Evolutionary conservation across 306 rosid species (phyloP), one percentile per base, ranked within the genome.

Genomic region (Quercus variabilis): DNA sequence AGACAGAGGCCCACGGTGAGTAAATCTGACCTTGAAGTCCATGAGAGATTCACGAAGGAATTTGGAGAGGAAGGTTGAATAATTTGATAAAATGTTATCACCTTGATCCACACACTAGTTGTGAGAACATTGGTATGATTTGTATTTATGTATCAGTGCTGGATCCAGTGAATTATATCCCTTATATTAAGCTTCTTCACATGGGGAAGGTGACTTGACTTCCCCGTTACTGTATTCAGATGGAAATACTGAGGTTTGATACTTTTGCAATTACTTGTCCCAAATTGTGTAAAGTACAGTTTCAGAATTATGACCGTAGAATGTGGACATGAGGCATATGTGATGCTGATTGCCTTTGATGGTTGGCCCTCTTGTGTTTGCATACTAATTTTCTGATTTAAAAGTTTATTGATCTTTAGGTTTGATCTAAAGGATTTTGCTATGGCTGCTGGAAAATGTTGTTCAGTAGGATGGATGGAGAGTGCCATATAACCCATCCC

Each of bases 1-100:
- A 89, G 97, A 87, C 99, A 96, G 85, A 90, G 88, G 85, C 99
- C 99, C 75, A 96, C 99, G 0, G 98, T 96, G 77, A 93, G 99
- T 89, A 96, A 93, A 84, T 3, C 86, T 33, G 99, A 96, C 81
- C 98, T 96, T 51, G 89, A 90, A 0, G 90, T 93, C 62, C 99
- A 96, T 13, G 99, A 93, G 94, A 90, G 93, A 89, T 96, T 96
- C 85, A 96, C 99, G 0, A 93, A 85, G 84, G 99, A 96, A 86
- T 96, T 96, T 51, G 99, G 99, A 79, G 99, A 96, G 88, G 99
- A 96, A 89, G 99, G 99, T 75, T 95, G 86, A 91, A 4, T 69
- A 79, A 63, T 77, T 76, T 35, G 84, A 78, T 82, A 82, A 82
- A 78, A 69, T 81, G 83, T 76, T 75, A n/a, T 81, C 31, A 75